phyloP scores from a whole-genome alignment of 2,329 filamentous ascomycete species.

The Cryphonectria japonica region DNA sequence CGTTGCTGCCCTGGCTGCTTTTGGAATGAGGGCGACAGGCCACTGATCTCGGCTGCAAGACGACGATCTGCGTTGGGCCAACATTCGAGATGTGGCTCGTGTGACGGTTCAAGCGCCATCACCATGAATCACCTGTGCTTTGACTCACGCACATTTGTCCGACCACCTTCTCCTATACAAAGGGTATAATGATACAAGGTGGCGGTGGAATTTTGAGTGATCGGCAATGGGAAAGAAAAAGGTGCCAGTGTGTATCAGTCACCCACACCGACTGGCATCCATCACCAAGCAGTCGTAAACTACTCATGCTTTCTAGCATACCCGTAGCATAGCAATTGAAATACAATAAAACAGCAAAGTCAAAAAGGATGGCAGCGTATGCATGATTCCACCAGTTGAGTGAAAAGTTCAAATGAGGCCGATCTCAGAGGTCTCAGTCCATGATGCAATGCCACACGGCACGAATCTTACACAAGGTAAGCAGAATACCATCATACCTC shows the following conservation, averaged over 20 bases:
- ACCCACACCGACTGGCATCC: neutral
- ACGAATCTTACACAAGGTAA: neutral
- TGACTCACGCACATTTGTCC: neutral
- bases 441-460: neutral
- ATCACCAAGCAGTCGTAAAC: neutral
- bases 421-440: neutral
- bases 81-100: neutral
- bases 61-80: neutral
- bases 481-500: no score
- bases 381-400: neutral
- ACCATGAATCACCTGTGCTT: neutral
- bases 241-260: neutral
- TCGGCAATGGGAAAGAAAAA: neutral
- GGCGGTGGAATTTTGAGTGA: neutral
- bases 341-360: neutral
- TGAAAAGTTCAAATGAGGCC: neutral
- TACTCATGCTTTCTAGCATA: neutral
- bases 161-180: neutral
- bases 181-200: neutral
- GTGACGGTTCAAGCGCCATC: neutral
- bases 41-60: neutral
- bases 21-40: neutral
- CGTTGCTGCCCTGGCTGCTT: neutral
- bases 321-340: slow-evolving; percentile 1
- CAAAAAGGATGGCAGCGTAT: neutral